A percentile compares a stretch with the other conserved stretches of the same genome.
phyloP scores from a whole-genome alignment of 768 basidiomycete species.

The Lactarius vividus region DNA sequence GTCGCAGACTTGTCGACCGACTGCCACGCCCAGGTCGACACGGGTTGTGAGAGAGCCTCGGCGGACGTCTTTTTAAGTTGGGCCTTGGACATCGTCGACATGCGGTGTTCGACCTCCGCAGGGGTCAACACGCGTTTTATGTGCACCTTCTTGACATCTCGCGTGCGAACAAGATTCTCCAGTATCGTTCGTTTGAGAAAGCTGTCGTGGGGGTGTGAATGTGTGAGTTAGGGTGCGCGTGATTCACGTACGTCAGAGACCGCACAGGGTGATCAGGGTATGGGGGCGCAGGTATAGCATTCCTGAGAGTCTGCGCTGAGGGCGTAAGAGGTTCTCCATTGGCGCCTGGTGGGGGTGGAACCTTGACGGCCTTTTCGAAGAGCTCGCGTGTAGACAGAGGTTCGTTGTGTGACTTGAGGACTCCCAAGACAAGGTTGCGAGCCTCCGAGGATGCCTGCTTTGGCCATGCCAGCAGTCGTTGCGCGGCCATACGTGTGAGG shows the following conservation, averaged over 20 bases:
- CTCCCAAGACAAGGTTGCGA: constrained; percentile 29
- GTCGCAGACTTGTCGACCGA: constrained; percentile 9
- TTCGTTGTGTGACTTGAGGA: constrained; percentile 27
- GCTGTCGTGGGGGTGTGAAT: constrained; percentile 34
- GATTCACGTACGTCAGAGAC: constrained; percentile 47
- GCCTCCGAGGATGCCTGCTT: constrained; percentile 26
- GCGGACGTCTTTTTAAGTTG: constrained; percentile 33
- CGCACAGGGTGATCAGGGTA: constrained; percentile 48
- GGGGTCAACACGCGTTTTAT: constrained; percentile 34
- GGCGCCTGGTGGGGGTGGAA: constrained; percentile 10
- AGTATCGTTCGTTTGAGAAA: constrained; percentile 56
- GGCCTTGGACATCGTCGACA: constrained; percentile 29
- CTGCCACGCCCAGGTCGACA: constrained; percentile 44
- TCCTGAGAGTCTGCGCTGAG: constrained; percentile 19
- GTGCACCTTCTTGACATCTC: constrained; percentile 44
- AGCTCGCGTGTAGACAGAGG: constrained; percentile 34
- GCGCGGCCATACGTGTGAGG: constrained; percentile 9
- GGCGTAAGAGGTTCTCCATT: constrained; percentile 5
- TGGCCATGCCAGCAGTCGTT: constrained; percentile 6
- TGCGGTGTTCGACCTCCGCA: constrained; percentile 31
- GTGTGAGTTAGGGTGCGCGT: neutral
- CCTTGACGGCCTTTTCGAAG: constrained; percentile 31
- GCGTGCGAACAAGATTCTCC: constrained; percentile 42
- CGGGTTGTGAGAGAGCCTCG: constrained; percentile 4
- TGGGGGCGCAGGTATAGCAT: constrained; percentile 42